Conservation (phyloP, 768 basidiomycete species). For the Boletus insuetus region DNA sequence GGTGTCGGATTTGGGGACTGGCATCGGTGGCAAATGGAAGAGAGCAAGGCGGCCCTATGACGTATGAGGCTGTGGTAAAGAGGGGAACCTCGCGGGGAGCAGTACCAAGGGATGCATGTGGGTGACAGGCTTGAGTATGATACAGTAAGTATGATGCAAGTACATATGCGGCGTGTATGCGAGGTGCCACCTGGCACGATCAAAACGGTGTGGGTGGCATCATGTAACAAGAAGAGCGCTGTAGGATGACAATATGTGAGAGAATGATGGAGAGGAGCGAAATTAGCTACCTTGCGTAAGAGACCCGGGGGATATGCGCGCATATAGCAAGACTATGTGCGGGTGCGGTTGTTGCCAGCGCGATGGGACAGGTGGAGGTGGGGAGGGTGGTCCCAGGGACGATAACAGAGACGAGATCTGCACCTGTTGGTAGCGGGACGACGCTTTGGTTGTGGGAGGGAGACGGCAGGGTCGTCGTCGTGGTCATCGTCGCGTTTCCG, state of each 20-base stretch:
- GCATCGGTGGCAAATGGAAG: constrained; percentile 20
- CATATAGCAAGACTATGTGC: constrained; percentile 11
- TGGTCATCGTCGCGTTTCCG: constrained; percentile 44
- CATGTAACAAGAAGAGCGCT: constrained; percentile 7
- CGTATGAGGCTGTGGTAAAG: constrained; percentile 21
- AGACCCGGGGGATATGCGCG: not conserved
- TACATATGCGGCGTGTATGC: constrained; percentile 25
- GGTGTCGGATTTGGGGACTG: constrained; percentile 17
- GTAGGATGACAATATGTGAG: constrained; percentile 17
- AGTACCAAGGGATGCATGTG: constrained; percentile 11
- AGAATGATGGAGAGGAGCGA: not conserved
- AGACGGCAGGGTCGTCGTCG: constrained; percentile 14
- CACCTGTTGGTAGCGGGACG: constrained; percentile 18
- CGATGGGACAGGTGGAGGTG: constrained; percentile 6
- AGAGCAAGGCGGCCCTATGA: constrained; percentile 16
- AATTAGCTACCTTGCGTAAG: constrained; percentile 5
- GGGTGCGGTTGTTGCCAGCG: constrained; percentile 19
- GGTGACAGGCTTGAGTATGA: constrained; percentile 16
- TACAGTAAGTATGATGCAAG: constrained; percentile 28
- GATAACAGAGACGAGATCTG: constrained; percentile 15
- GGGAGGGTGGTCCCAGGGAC: constrained; percentile 7
- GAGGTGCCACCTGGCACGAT: constrained; percentile 2
- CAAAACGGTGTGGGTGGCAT: constrained; percentile 8
- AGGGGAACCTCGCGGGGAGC: constrained; percentile 1
- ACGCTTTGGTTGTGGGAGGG: constrained; percentile 24